Percentiles rank a stretch among this genome's conserved stretches.
These are phyloP conservation scores for Lactarius quietus DNA, from an alignment of 768 basidiomycete genomes.

Conservation along the genomic window DNA sequence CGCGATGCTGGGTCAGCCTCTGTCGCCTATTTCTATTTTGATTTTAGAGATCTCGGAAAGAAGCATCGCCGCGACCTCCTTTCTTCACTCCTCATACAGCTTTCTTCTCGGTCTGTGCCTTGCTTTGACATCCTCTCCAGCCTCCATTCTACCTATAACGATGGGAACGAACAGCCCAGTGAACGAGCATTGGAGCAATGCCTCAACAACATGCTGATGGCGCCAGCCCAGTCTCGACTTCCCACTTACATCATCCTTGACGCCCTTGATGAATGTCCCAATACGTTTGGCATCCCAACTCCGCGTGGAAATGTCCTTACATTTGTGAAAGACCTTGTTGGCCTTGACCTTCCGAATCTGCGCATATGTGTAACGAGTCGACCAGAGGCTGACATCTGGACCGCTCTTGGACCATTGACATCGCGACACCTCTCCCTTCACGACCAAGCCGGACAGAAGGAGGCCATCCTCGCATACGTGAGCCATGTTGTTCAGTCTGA, in stretches of 20 bases:
- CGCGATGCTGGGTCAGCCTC: not conserved
- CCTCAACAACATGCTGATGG: not conserved
- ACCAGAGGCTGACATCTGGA: not conserved
- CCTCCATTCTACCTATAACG: not conserved
- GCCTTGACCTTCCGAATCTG: not conserved
- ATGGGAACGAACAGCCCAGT: not conserved
- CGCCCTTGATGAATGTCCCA: not conserved
- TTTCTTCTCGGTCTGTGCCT: not conserved
- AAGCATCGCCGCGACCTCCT: not conserved
- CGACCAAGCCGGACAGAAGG: not conserved
- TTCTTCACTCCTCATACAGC: not conserved
- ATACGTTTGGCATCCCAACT: not conserved
- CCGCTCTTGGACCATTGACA: not conserved
- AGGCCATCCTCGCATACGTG: not conserved
- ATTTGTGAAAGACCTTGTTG: not conserved
- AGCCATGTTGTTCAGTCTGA: not conserved
- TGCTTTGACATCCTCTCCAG: not conserved
- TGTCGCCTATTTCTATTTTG: not conserved
- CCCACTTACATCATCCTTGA: not conserved
- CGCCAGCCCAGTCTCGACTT: not conserved
- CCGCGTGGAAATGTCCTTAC: not conserved
- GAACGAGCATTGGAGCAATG: not conserved
- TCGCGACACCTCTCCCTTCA: not conserved
- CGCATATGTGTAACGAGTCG: not conserved
- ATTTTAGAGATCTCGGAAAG: not conserved